phyloP scores from a whole-genome alignment of 1,284 basidiomycete species.

The Athelia psychrophila region DNA sequence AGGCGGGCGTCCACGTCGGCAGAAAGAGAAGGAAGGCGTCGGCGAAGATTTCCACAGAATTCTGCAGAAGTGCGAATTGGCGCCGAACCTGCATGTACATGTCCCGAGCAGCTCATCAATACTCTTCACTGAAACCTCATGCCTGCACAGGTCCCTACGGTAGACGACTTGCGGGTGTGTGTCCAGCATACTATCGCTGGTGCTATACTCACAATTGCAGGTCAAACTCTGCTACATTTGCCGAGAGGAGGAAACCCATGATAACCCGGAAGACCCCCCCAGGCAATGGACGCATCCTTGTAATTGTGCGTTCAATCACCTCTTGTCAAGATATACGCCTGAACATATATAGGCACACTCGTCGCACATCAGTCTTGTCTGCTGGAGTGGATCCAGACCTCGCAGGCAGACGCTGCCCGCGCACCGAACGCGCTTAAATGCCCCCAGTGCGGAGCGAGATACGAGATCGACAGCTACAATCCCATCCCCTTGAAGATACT shows the following conservation, averaged over 20 bases:
- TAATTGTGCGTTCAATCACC: conserved; percentile 32
- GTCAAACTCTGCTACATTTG: conserved; percentile 79
- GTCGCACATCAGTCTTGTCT: conserved; percentile 78
- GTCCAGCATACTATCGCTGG: conserved; percentile 6
- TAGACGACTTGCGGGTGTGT: conserved; percentile 43
- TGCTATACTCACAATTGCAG: conserved; percentile 25
- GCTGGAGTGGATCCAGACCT: conserved; percentile 70
- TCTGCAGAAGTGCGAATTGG: neutral
- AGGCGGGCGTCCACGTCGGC: too few relatives aligned
- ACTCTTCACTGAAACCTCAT: too few relatives aligned
- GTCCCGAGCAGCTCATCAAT: too few relatives aligned
- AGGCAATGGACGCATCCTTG: conserved; percentile 75
- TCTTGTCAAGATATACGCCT: neutral
- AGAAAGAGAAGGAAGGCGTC: too few relatives aligned
- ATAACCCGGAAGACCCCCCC: conserved; percentile 43
- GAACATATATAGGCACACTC: conserved; percentile 47
- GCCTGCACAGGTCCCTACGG: conserved; percentile 32
- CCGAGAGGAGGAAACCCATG: conserved; percentile 63
- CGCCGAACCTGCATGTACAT: too few relatives aligned
- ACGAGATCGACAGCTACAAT: conserved; percentile 64
- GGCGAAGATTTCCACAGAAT: conserved; percentile 23
- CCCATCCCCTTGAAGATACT: conserved; percentile 49
- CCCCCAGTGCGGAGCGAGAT: conserved; percentile 68
- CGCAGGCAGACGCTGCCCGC: conserved; percentile 51
- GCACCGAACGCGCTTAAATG: conserved; percentile 68